These are phyloP conservation scores for Colletotrichum cereale DNA, from an alignment of 2,329 filamentous ascomycete genomes.

Conservation along the genomic window DNA sequence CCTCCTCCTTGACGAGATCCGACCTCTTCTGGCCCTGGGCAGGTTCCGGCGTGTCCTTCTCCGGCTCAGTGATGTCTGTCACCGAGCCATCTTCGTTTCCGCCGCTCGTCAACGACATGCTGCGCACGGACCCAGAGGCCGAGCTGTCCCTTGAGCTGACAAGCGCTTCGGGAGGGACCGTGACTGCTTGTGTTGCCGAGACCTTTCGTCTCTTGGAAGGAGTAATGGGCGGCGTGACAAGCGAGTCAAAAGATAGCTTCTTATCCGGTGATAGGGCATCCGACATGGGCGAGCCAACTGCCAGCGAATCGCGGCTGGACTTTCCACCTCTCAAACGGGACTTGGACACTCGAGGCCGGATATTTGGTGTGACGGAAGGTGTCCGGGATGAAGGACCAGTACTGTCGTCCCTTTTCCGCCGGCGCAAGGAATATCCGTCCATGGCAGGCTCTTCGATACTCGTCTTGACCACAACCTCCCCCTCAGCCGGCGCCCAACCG, in stretches of 20 bases:
- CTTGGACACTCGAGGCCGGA: constrained; percentile 36
- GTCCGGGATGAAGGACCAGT: constrained; percentile 65
- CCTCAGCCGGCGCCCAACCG: constrained; percentile 79
- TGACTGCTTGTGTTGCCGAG: constrained; percentile 44
- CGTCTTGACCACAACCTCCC: constrained; percentile 58
- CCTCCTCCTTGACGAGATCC: constrained; percentile 50
- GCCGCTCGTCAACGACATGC: constrained; percentile 49
- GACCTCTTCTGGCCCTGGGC: constrained; percentile 49
- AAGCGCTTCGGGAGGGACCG: constrained; percentile 37
- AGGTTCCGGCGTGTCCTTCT: constrained; percentile 60
- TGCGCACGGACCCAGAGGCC: constrained; percentile 47
- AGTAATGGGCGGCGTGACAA: constrained; percentile 68
- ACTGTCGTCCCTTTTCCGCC: constrained; percentile 64
- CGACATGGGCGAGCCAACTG: constrained; percentile 42
- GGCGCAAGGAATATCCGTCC: constrained; percentile 69
- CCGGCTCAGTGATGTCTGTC: constrained; percentile 64
- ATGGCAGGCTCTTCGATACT: constrained; percentile 66
- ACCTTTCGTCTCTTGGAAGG: constrained; percentile 65
- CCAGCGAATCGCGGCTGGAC: constrained; percentile 37
- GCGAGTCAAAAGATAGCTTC: constrained; percentile 58
- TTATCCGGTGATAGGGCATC: constrained; percentile 48
- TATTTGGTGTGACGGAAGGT: constrained; percentile 57
- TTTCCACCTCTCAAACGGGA: constrained; percentile 48
- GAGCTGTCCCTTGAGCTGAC: constrained; percentile 56
- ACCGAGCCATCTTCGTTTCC: constrained; percentile 48